Evolutionary conservation across 2,329 filamentous ascomycete genomes (phyloP).

Genomic region (Pyricularia grisea): DNA sequence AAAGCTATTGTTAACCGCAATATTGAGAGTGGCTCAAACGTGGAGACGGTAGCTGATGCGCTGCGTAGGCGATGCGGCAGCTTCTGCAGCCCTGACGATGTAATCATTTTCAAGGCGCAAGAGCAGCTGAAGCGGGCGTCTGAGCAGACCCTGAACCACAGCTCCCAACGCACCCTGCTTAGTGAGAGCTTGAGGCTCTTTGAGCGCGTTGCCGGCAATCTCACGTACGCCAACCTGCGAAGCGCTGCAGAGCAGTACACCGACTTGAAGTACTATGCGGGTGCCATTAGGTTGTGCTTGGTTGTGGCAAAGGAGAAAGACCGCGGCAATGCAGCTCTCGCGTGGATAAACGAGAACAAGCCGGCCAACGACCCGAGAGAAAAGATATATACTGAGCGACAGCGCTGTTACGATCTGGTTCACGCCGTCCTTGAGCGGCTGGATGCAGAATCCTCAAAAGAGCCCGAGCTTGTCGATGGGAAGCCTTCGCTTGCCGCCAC

Average conservation of each 20-base stretch:
- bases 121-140: constrained; percentile 85
- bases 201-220: constrained; percentile 73
- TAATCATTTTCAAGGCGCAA: constrained; percentile 96
- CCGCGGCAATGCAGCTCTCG: constrained; percentile 73
- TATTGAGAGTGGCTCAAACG: constrained; percentile 92
- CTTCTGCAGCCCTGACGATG: constrained; percentile 96
- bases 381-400: constrained; percentile 59
- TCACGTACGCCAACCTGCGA: constrained; percentile 73
- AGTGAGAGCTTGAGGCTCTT: constrained; percentile 87
- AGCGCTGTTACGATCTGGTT: constrained; percentile 77
- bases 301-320: constrained; percentile 78
- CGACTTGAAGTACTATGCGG: constrained; percentile 79
- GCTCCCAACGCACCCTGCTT: constrained; percentile 66
- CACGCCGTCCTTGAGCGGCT: constrained; percentile 72
- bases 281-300: constrained; percentile 80
- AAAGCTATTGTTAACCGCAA: constrained; percentile 98
- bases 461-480: constrained; percentile 70
- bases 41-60: constrained; percentile 95
- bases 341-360: constrained; percentile 79
- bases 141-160: constrained; percentile 66
- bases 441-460: constrained; percentile 58
- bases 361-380: constrained; percentile 62
- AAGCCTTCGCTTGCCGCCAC: constrained; percentile 65
- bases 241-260: constrained; percentile 73
- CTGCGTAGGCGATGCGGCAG: constrained; percentile 84